Percentiles rank a stretch among this genome's conserved stretches.
Evolutionary conservation across 805 yeast genomes (phyloP).

Genomic region (Barnettozyma botsteinii): DNA sequence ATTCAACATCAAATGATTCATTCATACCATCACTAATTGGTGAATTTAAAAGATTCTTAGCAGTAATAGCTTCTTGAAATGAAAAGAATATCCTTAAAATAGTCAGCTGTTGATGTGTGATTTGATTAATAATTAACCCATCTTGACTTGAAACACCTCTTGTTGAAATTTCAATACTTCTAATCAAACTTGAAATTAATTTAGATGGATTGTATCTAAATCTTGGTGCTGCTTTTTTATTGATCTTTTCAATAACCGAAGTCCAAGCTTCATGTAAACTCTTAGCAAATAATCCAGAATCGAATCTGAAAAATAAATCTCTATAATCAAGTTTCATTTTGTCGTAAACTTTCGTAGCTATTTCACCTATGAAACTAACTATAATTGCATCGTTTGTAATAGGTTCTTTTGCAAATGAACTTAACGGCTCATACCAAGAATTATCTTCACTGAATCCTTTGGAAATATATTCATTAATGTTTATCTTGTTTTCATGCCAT

Average conservation of each 20-base stretch:
- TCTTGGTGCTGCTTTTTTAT: slow-evolving; percentile 29
- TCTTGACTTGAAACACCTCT: slow-evolving; percentile 42
- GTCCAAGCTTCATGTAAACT: slow-evolving; percentile 8
- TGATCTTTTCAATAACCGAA: slow-evolving; percentile 18
- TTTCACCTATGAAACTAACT: slow-evolving; percentile 7
- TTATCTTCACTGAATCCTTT: slow-evolving; percentile 2
- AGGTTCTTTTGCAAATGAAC: slow-evolving; percentile 4
- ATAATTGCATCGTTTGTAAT: slow-evolving; percentile 7
- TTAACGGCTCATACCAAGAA: slow-evolving; percentile 19
- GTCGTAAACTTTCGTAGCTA: slow-evolving; percentile 7
- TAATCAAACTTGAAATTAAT: slow-evolving; percentile 50
- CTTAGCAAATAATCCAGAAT: slow-evolving; percentile 6
- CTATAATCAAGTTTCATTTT: slow-evolving; percentile 11
- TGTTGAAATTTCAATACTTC: slow-evolving; percentile 58
- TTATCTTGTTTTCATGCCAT: slow-evolving; percentile 45
- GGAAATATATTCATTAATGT: slow-evolving; percentile 9
- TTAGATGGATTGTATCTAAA: slow-evolving; percentile 22
- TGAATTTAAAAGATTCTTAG: slow-evolving; percentile 31
- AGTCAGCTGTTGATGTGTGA: slow-evolving; percentile 57
- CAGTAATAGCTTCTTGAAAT: background rate
- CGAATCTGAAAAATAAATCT: slow-evolving; percentile 1
- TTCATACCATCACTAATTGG: background rate
- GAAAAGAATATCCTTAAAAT: slow-evolving; percentile 37
- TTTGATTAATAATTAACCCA: slow-evolving; percentile 45
- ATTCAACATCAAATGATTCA: background rate